Evolutionary conservation across 768 basidiomycete species (phyloP), one percentile per base, ranked within the genome.

Genomic region (Psilocybe subaeruginosa): DNA sequence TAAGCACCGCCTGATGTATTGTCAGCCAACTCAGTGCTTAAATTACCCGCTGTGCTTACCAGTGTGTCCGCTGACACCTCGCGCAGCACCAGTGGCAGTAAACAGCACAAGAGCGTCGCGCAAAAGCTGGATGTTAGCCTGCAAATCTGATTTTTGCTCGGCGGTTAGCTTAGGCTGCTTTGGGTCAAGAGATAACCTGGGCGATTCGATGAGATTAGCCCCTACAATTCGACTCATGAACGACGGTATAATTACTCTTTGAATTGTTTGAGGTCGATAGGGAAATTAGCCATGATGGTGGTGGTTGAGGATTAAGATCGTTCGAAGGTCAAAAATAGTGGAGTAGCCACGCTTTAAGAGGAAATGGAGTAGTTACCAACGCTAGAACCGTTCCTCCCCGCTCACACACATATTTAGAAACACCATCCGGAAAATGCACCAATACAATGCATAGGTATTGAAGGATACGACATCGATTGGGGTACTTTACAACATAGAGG

Each of bases 1-100:
- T 82, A 89, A 3, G 87, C 85, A 61, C 87, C 87, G 61, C 87
- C 86, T 82, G 58, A 33, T 5, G 47, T 12, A 57, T 19, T 60
- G 48, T 56, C 46, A 63, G 37, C 45, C 48, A 56, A 52, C 23
- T 50, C 49, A n/a, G 51, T 46, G 27, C 56, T 56, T 48, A 53
- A 47, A 59, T 65, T 16, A 48, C 12, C 19, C 8, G 17, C 55
- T 0, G 43, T 33, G 59, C 73, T 47, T 58, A 87, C 89, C 90
- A 68, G 91, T 93, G 74, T 95, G 93, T 35, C 93, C 93, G 66
- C 90, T 91, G 46, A 93, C 90, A 52, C 93, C 93, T 46, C 93
- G 82, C 3, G 93, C 93, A 53, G 91, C 86, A 56, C 91, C 93
- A 7, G 91, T 89, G 4, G 93, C 89, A 0, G 93, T 95, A 75